Conservation (phyloP, 208 protist genomes). For the Acanthamoeba triangularis region DNA sequence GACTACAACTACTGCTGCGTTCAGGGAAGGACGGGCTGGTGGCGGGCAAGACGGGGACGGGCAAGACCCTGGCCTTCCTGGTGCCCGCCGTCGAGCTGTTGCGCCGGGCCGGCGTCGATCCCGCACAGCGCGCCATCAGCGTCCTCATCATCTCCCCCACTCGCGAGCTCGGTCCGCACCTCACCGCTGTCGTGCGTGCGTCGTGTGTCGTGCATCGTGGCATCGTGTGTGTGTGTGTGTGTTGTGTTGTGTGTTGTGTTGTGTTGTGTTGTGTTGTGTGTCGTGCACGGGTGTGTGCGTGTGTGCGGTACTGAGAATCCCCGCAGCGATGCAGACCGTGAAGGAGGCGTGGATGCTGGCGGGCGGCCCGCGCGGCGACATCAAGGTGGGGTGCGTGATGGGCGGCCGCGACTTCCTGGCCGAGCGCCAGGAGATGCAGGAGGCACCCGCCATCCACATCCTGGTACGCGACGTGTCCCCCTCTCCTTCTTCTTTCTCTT, state of each 20-base stretch:
- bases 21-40: slow-evolving; percentile 56
- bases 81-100: slow-evolving; percentile 98
- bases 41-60: slow-evolving; percentile 90
- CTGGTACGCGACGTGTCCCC: too few relatives aligned
- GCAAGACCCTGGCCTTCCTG: slow-evolving; percentile 99
- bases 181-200: not conserved
- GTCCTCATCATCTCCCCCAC: not conserved
- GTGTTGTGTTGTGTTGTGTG: not conserved
- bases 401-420: slow-evolving; percentile 91
- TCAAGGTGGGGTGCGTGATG: slow-evolving; percentile 90
- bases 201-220: too few relatives aligned
- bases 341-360: slow-evolving; percentile 96
- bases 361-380: slow-evolving; percentile 85
- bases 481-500: not conserved
- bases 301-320: slow-evolving; percentile 98
- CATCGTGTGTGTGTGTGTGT: not conserved
- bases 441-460: slow-evolving; percentile 81
- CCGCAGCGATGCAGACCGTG: slow-evolving; percentile 99
- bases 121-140: slow-evolving; percentile 83
- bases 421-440: slow-evolving; percentile 92
- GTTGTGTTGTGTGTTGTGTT: not conserved
- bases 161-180: too few relatives aligned
- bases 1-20: not conserved
- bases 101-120: slow-evolving; percentile 91
- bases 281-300: slow-evolving; percentile 80